Base-by-base conservation (phyloP, 257 asterid genomes). In the Scutellaria barbata region DNA sequence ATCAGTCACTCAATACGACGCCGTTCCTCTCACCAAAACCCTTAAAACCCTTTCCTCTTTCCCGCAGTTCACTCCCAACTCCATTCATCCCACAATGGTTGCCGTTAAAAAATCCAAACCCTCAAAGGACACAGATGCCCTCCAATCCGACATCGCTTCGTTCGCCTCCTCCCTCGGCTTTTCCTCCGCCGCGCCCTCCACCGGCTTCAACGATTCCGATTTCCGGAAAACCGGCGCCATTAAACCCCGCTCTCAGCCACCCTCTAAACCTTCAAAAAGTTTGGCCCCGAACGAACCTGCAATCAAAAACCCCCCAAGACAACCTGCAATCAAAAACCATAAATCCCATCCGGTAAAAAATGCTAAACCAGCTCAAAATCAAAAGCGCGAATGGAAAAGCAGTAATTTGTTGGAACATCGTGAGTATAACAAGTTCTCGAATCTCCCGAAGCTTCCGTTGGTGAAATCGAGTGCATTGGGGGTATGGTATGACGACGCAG, bases 151-250 rank as follows among this genome's bases (percentile, higher is more conserved):
- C 54, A 76, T 94, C 14, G 95, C 96, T 7, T 85, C 92, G 0
- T 92, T 91, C 50, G 99, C 96, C 42, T 91, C 99, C 60, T 77
- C 99, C 25, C 86, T 94, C 45, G 99, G 99, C 1, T 84, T 89
- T 20, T 73, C 90, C 65, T 56, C 95, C 68, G 77, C 76, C 43
- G 81, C 52, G 7, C 71, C 92, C 43, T 68, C 87, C 66, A 72
- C 92, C 69, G 96, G 98, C 69, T 94, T 91, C 81, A 82, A 94
- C 64, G 97, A 94, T 78, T 71, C 95, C 40, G 98, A 91, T 68
- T 95, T 89, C 79, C 96, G 89, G 18, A 95, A 92, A 76, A 80
- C 88, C 10, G 92, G 90, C 10, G 81, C 85, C 7, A 18, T 83
- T 41, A 87, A 85, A 46, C 42, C 85, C 22, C 53, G 16, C 20